Percentiles rank a stretch among this genome's conserved stretches.
These are phyloP conservation scores for Diatrype stigma DNA, from an alignment of 2,329 filamentous ascomycete genomes.

Conservation along the genomic window DNA sequence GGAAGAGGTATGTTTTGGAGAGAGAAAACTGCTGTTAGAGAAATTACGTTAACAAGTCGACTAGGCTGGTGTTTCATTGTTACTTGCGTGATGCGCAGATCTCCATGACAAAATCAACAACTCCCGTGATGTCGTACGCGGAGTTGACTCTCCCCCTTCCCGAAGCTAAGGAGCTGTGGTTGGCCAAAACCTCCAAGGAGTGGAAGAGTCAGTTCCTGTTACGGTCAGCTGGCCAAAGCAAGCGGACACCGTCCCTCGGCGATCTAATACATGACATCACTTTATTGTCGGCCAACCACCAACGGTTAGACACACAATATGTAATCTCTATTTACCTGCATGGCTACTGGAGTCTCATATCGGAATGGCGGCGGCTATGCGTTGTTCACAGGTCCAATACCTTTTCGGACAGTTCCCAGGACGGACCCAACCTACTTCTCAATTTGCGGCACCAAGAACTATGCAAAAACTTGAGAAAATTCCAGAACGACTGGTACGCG, in stretches of 20 bases:
- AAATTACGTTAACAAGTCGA: conserved; percentile 2
- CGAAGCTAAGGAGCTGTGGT: conserved; percentile 59
- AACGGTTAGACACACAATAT: conserved; percentile 51
- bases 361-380: conserved; percentile 61
- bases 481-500: conserved; percentile 40
- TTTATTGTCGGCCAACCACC: conserved; percentile 43
- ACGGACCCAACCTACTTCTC: conserved; percentile 42
- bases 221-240: conserved; percentile 31
- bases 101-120: conserved; percentile 63
- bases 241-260: conserved; percentile 46
- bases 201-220: conserved; percentile 61
- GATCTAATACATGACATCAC: conserved; percentile 56
- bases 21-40: not conserved
- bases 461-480: conserved; percentile 49
- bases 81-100: conserved; percentile 63
- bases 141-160: conserved; percentile 66
- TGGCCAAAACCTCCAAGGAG: conserved; percentile 55
- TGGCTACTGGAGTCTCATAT: conserved; percentile 61
- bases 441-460: conserved; percentile 59
- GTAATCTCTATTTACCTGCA: conserved; percentile 59
- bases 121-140: conserved; percentile 63
- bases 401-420: conserved; percentile 37
- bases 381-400: conserved; percentile 44
- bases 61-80: conserved; percentile 58
- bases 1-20: conserved; percentile 48